Conservation (phyloP, 179 eudicot genomes). For the Pouteria campechiana region DNA sequence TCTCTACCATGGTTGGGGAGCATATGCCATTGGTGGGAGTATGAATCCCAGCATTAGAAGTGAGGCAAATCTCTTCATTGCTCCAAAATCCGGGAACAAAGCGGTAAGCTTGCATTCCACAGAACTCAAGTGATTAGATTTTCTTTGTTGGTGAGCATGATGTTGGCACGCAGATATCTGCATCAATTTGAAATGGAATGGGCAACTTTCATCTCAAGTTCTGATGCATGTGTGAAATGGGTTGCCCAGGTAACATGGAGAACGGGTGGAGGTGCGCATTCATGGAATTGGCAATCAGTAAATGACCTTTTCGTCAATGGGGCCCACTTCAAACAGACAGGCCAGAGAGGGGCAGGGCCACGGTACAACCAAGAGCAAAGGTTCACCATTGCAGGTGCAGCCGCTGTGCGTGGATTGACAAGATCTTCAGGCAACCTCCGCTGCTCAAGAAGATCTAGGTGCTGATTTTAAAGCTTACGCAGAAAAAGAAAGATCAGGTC, state of each 20-base stretch:
- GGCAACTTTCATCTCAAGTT: background rate
- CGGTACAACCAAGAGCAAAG: constrained; percentile 39
- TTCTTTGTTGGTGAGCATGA: no score
- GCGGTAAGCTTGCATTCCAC: no score
- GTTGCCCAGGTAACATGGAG: constrained; percentile 41
- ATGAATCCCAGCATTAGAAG: constrained; percentile 74
- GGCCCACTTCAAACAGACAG: constrained; percentile 36
- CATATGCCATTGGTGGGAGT: constrained; percentile 88
- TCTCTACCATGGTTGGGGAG: constrained; percentile 72
- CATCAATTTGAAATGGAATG: background rate
- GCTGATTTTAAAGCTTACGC: constrained; percentile 21
- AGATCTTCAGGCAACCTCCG: constrained; percentile 52
- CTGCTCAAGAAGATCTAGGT: constrained; percentile 28
- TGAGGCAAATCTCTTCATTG: constrained; percentile 72
- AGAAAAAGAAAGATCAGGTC: no score
- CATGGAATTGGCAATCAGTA: constrained; percentile 39
- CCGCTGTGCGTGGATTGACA: constrained; percentile 42
- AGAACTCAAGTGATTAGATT: no score
- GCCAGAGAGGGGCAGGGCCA: constrained; percentile 32
- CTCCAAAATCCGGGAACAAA: constrained; percentile 37
- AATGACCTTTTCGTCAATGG: constrained; percentile 71
- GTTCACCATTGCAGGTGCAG: constrained; percentile 51
- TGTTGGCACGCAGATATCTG: no score
- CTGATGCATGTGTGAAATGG: background rate
- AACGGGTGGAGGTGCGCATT: constrained; percentile 8